A percentile compares a stretch with the other conserved stretches of the same genome.
Evolutionary conservation across 73 alveolate genomes (phyloP).

Genomic region (Paramecium primaurelia): DNA sequence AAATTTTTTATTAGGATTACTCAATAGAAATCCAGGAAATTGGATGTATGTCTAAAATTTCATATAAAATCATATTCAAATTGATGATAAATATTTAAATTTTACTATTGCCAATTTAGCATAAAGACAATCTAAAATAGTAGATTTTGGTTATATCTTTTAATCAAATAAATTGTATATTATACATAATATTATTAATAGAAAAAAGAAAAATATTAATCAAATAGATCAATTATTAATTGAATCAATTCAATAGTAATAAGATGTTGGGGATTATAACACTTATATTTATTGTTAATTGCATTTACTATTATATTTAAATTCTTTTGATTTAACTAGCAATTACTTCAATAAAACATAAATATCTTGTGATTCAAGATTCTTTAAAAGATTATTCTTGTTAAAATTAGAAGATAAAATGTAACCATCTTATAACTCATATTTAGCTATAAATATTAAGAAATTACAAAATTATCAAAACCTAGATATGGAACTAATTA

Average conservation of each 20-base stretch:
- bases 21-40: background rate
- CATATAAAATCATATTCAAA: background rate
- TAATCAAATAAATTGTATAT: background rate
- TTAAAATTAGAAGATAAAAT: background rate
- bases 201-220: background rate
- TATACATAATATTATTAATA: background rate
- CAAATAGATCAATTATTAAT: background rate
- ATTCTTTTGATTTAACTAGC: background rate
- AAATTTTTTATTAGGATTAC: background rate
- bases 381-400: background rate
- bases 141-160: background rate
- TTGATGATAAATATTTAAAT: background rate
- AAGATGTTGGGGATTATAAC: background rate
- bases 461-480: background rate
- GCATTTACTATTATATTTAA: background rate
- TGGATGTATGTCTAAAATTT: background rate
- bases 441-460: conserved; percentile 8
- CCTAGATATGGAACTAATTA: background rate
- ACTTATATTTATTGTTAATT: background rate
- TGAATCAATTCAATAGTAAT: background rate
- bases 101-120: conserved; percentile 9
- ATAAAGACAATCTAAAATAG: background rate
- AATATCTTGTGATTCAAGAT: background rate
- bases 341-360: background rate
- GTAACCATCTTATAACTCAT: background rate